A percentile compares a stretch with the other conserved stretches of the same genome.
These are phyloP conservation scores for Aschersonia sp. DNA, from an alignment of 2,329 filamentous ascomycete genomes.

Conservation along the genomic window DNA sequence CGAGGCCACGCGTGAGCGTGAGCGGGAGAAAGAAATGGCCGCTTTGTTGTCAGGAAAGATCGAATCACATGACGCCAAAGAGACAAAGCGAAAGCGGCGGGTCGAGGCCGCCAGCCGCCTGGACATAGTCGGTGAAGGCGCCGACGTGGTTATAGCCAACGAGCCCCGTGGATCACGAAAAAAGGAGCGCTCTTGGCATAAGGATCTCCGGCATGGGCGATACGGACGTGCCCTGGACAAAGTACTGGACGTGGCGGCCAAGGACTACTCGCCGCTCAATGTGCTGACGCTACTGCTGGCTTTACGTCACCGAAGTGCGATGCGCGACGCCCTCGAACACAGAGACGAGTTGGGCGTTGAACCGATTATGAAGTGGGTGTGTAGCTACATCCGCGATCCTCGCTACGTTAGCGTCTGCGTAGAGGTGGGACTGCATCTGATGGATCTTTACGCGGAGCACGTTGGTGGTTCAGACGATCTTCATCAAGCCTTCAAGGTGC, in stretches of 20 bases:
- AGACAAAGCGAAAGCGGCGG: conserved; percentile 52
- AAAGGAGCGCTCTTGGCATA: conserved; percentile 65
- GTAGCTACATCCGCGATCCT: conserved; percentile 68
- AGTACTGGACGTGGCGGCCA: conserved; percentile 43
- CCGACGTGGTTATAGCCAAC: conserved; percentile 79
- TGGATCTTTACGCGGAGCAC: conserved; percentile 80
- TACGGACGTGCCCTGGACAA: conserved; percentile 69
- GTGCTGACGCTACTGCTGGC: conserved; percentile 70
- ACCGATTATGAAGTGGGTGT: conserved; percentile 73
- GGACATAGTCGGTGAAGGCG: conserved; percentile 71
- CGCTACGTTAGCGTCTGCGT: conserved; percentile 69
- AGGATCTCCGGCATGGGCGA: conserved; percentile 61
- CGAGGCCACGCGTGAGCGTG: conserved; percentile 61
- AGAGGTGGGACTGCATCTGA: conserved; percentile 66
- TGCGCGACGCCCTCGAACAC: conserved; percentile 65
- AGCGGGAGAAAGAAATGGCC: conserved; percentile 74
- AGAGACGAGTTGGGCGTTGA: conserved; percentile 71
- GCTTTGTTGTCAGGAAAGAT: conserved; percentile 66
- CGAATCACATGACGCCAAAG: conserved; percentile 60
- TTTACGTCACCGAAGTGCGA: conserved; percentile 73
- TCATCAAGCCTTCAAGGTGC: conserved; percentile 50
- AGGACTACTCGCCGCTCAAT: conserved; percentile 43
- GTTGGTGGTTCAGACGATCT: conserved; percentile 61
- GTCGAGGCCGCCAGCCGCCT: conserved; percentile 36
- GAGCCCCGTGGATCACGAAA: conserved; percentile 35